phyloP scores from a whole-genome alignment of 306 rosid genomes.

The Coriaria nepalensis region DNA sequence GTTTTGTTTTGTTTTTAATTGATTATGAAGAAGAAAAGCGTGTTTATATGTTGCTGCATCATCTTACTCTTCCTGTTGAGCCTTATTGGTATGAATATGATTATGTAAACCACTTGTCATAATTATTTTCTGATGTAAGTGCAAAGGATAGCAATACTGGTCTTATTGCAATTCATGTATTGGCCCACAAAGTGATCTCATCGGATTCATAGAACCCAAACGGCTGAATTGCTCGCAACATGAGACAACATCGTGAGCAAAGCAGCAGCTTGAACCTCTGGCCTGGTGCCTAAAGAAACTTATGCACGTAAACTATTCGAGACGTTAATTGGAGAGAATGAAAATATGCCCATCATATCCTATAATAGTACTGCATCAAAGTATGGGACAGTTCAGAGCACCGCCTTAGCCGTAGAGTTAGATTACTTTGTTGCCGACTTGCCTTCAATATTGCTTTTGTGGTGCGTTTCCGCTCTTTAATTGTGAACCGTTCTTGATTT shows the following conservation, averaged over 20 bases:
- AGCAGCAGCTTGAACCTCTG: neutral
- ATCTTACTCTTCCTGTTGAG: no score
- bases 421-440: conserved; percentile 53
- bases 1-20: no score
- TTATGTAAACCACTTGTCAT: no score
- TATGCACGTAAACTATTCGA: conserved; percentile 25
- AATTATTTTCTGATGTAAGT: no score
- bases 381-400: conserved; percentile 42
- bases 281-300: no score
- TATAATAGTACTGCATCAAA: conserved; percentile 28
- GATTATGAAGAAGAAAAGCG: no score
- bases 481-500: neutral
- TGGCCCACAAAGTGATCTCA: conserved; percentile 9
- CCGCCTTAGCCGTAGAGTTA: conserved; percentile 49
- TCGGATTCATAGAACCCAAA: conserved; percentile 14
- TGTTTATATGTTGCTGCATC: no score
- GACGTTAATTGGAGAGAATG: conserved; percentile 24
- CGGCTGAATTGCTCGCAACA: conserved; percentile 20
- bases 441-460: conserved; percentile 37
- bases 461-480: conserved; percentile 20
- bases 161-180: neutral
- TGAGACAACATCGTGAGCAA: conserved; percentile 8
- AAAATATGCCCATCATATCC: conserved; percentile 18
- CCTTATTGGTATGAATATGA: no score
- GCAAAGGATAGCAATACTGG: no score